phyloP scores from a whole-genome alignment of 768 basidiomycete genomes.

The Tubosaeta brunneosetosa region DNA sequence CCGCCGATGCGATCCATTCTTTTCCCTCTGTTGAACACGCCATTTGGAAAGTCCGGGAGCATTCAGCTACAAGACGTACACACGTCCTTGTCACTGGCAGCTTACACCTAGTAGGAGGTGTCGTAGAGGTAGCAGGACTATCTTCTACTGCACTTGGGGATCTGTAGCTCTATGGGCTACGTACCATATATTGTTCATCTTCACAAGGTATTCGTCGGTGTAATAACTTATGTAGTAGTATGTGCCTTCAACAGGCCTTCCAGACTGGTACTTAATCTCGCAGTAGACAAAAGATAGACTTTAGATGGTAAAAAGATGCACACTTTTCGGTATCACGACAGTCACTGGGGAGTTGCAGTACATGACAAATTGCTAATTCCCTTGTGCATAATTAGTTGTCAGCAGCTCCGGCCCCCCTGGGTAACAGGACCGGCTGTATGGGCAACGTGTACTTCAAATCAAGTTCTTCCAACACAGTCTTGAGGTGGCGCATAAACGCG shows the following conservation, averaged over 20 bases:
- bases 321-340: neutral
- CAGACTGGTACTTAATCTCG: neutral
- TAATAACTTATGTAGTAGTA: conserved; percentile 13
- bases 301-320: neutral
- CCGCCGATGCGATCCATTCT: conserved; percentile 63
- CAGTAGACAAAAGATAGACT: neutral
- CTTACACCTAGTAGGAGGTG: conserved; percentile 88
- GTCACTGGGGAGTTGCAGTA: neutral
- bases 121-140: conserved; percentile 86
- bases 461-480: conserved; percentile 66
- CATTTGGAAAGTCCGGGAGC: conserved; percentile 53
- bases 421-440: conserved; percentile 64
- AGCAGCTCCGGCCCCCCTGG: conserved; percentile 13
- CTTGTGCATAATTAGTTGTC: neutral
- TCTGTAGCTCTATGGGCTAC: conserved; percentile 5
- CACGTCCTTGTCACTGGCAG: conserved; percentile 89
- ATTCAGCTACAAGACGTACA: conserved; percentile 31
- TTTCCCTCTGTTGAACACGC: conserved; percentile 89
- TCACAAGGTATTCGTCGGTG: conserved; percentile 1
- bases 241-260: conserved; percentile 35
- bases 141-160: conserved; percentile 60
- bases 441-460: conserved; percentile 69
- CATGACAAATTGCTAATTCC: neutral
- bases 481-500: conserved; percentile 70
- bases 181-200: conserved; percentile 1